Conservation (phyloP, 192 early-diverging fungal genomes). For the Podila epicladia region DNA sequence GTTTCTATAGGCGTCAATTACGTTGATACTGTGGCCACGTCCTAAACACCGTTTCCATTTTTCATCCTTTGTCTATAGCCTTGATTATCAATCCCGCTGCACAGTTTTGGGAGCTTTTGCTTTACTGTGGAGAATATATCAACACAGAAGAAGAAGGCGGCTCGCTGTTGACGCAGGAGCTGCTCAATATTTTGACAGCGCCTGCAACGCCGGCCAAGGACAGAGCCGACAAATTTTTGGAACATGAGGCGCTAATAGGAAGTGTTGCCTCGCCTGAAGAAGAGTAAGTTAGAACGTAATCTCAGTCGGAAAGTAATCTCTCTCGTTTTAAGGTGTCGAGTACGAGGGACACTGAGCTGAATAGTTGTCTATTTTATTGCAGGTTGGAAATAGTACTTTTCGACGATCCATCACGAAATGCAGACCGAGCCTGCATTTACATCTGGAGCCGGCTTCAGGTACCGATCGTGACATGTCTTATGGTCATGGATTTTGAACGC, state of each 20-base stretch:
- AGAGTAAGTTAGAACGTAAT: background rate
- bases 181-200: background rate
- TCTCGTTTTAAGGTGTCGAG: background rate
- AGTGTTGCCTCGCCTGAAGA: background rate
- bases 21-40: background rate
- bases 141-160: background rate
- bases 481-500: background rate
- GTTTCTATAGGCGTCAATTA: too few species aligned
- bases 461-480: background rate
- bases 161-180: background rate
- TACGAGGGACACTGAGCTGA: background rate
- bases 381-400: conserved; percentile 17
- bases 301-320: background rate
- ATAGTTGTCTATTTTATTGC: background rate
- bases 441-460: conserved; percentile 17
- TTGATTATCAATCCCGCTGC: conserved; percentile 15
- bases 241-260: background rate
- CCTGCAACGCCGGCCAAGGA: background rate
- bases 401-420: background rate
- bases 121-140: conserved; percentile 6
- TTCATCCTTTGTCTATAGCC: conserved; percentile 2
- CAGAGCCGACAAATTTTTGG: background rate
- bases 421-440: conserved; percentile 26
- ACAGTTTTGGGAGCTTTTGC: conserved; percentile 27
- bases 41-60: background rate